Evolutionary conservation across 805 yeast genomes (phyloP).

Genomic region (Candida ascalaphidarum): DNA sequence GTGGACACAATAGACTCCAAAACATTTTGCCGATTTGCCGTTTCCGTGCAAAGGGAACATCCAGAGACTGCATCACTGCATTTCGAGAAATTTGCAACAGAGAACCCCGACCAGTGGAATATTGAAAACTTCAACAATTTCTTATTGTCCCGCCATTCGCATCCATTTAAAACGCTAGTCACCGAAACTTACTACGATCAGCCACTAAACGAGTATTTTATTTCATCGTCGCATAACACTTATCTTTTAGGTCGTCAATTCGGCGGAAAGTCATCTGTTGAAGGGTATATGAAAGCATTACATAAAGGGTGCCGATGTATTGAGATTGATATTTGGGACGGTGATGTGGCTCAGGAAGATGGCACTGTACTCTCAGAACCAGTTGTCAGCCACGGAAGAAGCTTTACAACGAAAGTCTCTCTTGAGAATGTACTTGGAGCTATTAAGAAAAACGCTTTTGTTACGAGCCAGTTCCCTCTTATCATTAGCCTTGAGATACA

Average conservation of each 20-base stretch:
- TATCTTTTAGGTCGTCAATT: conserved; percentile 83
- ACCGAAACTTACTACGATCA: conserved; percentile 15
- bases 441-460: conserved; percentile 78
- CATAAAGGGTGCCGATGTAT: conserved; percentile 91
- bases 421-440: conserved; percentile 63
- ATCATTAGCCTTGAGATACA: conserved; percentile 80
- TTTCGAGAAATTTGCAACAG: conserved; percentile 15
- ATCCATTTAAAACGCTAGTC: conserved; percentile 7
- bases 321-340: conserved; percentile 96
- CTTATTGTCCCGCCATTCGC: conserved; percentile 20
- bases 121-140: conserved; percentile 26
- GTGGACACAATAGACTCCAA: conserved; percentile 11
- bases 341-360: conserved; percentile 35
- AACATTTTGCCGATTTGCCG: conserved; percentile 31
- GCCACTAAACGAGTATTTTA: conserved; percentile 80
- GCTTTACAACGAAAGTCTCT: conserved; percentile 69
- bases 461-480: conserved; percentile 79
- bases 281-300: conserved; percentile 77
- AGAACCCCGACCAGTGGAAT: conserved; percentile 10
- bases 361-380: conserved; percentile 38
- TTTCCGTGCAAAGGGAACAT: conserved; percentile 39
- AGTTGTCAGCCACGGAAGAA: conserved; percentile 81
- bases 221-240: conserved; percentile 93
- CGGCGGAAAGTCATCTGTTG: conserved; percentile 81
- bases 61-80: conserved; percentile 15